These are phyloP conservation scores for Fusarium sp. DNA, from an alignment of 2,329 filamentous ascomycete species.

Conservation along the genomic window DNA sequence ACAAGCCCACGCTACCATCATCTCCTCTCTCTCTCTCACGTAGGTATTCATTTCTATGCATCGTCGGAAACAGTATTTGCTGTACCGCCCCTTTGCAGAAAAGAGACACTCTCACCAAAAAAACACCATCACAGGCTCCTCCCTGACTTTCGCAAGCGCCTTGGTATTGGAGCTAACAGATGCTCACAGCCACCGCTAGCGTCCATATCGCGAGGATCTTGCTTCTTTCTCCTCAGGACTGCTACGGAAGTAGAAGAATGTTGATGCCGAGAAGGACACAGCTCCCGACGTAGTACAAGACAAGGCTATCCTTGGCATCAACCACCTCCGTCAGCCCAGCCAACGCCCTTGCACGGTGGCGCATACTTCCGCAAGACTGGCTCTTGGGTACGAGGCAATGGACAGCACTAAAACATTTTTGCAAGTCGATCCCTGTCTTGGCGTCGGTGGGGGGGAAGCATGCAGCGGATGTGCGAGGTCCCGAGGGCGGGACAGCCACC, in stretches of 20 bases:
- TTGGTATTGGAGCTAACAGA: slow-evolving; percentile 17
- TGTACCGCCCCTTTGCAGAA: neutral
- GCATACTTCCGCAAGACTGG: neutral
- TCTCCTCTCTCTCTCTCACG: slow-evolving; percentile 1
- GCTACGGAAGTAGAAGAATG: neutral
- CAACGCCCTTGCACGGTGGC: neutral
- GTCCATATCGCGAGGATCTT: slow-evolving; percentile 21
- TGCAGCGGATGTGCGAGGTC: slow-evolving; percentile 28
- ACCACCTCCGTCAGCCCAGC: slow-evolving; percentile 26
- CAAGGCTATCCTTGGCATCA: neutral
- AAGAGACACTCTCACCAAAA: slow-evolving; percentile 4
- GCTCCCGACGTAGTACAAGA: neutral
- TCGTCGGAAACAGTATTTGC: slow-evolving; percentile 6
- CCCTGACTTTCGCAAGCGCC: slow-evolving; percentile 24
- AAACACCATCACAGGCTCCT: neutral
- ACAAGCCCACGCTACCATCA: slow-evolving; percentile 3
- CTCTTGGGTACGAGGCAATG: neutral
- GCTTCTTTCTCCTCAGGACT: neutral
- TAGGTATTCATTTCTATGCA: neutral
- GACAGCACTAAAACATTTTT: neutral
- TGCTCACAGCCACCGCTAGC: slow-evolving; percentile 28
- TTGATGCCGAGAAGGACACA: neutral
- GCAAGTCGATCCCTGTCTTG: slow-evolving; percentile 3
- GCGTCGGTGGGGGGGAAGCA: slow-evolving; percentile 1
- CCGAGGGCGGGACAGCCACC: slow-evolving; percentile 14